phyloP scores from a whole-genome alignment of 257 asterid species.

The Cynanchum wilfordii region DNA sequence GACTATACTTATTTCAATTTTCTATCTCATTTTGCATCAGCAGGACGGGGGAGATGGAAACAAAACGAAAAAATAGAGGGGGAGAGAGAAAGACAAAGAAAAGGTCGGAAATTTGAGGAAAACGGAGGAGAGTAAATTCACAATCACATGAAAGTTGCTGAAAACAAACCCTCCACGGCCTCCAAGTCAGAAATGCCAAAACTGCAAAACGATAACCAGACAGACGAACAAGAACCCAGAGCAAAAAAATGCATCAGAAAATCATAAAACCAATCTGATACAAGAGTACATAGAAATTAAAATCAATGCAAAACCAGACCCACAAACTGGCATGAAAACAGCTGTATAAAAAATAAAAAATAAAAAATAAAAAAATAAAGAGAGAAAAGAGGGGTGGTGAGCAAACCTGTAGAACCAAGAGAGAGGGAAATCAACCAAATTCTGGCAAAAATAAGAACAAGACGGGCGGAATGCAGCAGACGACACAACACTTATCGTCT shows the following conservation, averaged over 20 bases:
- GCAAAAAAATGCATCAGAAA: neutral
- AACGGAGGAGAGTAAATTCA: neutral
- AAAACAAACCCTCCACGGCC: conserved; percentile 8
- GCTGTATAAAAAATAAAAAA: neutral
- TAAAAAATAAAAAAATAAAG: neutral
- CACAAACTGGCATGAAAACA: neutral
- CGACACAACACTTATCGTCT: neutral
- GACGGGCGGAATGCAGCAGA: conserved; percentile 1
- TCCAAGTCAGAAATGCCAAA: conserved; percentile 7
- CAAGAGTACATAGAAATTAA: neutral
- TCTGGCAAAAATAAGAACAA: neutral
- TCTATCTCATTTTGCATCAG: neutral
- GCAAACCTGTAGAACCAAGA: neutral
- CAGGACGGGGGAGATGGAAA: neutral
- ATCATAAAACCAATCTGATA: neutral
- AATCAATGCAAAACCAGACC: conserved; percentile 8
- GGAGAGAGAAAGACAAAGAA: neutral
- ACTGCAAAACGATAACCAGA: conserved; percentile 7
- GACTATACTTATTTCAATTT: neutral
- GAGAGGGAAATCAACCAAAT: neutral
- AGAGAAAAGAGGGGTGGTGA: neutral
- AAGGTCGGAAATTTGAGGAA: neutral
- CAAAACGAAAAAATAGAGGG: neutral
- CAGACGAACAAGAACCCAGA: neutral
- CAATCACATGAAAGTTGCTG: conserved; percentile 11